phyloP scores from a whole-genome alignment of 805 yeast species.

The Yamadazyma phyllophila region DNA sequence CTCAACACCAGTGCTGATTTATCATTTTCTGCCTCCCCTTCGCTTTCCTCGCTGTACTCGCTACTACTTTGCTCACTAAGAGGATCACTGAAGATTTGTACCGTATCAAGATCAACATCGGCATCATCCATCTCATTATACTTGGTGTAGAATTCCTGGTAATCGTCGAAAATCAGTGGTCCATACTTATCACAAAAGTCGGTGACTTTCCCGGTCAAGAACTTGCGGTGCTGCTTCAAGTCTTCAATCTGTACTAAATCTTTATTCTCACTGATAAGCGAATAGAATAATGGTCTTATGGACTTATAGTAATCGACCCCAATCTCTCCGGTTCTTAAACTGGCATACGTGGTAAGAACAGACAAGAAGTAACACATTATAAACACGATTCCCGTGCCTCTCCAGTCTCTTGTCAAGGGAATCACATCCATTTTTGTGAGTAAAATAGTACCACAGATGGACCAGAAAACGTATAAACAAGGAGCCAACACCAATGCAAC shows the following conservation, averaged over 20 bases:
- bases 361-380: constrained; percentile 33
- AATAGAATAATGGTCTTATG: constrained; percentile 34
- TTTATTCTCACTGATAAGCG: constrained; percentile 28
- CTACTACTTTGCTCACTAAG: not conserved
- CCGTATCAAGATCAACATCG: constrained; percentile 3
- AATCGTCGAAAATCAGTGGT: constrained; percentile 39
- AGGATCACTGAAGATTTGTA: constrained; percentile 7
- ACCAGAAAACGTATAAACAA: constrained; percentile 36
- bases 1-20: not conserved
- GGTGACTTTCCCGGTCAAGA: constrained; percentile 27
- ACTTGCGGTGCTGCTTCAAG: constrained; percentile 26
- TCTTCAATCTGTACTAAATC: constrained; percentile 31
- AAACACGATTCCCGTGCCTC: constrained; percentile 22
- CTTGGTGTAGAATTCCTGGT: constrained; percentile 28
- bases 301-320: constrained; percentile 43
- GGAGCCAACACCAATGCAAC: constrained; percentile 44
- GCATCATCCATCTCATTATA: constrained; percentile 16
- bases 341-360: constrained; percentile 40
- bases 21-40: not conserved
- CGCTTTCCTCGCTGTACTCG: not conserved
- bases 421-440: constrained; percentile 16
- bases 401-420: constrained; percentile 8
- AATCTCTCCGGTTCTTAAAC: constrained; percentile 40
- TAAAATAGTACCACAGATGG: constrained; percentile 30
- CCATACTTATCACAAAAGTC: constrained; percentile 38